Evolutionary conservation across 202 grass and related monocot species (phyloP).

Genomic region (Musa balbisiana): DNA sequence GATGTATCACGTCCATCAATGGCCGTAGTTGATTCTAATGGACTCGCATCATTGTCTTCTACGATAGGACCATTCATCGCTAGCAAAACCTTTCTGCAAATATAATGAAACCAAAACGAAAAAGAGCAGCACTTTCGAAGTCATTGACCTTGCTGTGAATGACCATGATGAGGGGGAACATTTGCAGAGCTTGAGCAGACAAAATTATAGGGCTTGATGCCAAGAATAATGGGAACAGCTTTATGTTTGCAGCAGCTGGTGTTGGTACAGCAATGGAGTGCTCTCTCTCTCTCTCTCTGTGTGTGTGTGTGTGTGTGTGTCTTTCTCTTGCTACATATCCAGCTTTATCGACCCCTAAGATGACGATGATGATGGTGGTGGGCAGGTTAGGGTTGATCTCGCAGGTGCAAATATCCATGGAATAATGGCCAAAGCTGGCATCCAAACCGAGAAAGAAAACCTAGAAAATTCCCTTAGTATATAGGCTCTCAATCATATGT

Average conservation of each 20-base stretch:
- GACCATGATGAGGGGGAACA: slow-evolving; percentile 38
- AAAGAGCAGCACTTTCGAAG: slow-evolving; percentile 35
- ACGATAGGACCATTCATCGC: slow-evolving; percentile 19
- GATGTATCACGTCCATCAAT: no score
- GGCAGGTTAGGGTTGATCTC: slow-evolving; percentile 33
- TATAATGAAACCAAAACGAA: slow-evolving; percentile 25
- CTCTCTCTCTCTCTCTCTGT: neutral
- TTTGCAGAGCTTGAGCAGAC: slow-evolving; percentile 47
- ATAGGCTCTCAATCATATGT: slow-evolving; percentile 72
- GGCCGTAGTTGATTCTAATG: neutral
- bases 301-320: no score
- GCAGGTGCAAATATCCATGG: slow-evolving; percentile 19
- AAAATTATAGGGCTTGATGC: slow-evolving; percentile 59
- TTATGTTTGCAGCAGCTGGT: slow-evolving; percentile 25
- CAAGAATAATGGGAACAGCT: slow-evolving; percentile 53
- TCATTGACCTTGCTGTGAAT: slow-evolving; percentile 66
- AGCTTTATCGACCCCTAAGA: neutral
- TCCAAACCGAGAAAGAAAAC: slow-evolving; percentile 42
- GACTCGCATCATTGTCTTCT: neutral
- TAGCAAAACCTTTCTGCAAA: slow-evolving; percentile 38
- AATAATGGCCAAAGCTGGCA: slow-evolving; percentile 48
- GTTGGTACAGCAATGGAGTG: slow-evolving; percentile 2
- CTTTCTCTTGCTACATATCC: neutral
- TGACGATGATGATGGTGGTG: slow-evolving; percentile 25
- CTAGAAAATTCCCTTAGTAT: slow-evolving; percentile 86